A percentile compares a stretch with the other conserved stretches of the same genome.
Conservation (phyloP, 345 rosid species). For the Rhodomyrtus tomentosa region DNA sequence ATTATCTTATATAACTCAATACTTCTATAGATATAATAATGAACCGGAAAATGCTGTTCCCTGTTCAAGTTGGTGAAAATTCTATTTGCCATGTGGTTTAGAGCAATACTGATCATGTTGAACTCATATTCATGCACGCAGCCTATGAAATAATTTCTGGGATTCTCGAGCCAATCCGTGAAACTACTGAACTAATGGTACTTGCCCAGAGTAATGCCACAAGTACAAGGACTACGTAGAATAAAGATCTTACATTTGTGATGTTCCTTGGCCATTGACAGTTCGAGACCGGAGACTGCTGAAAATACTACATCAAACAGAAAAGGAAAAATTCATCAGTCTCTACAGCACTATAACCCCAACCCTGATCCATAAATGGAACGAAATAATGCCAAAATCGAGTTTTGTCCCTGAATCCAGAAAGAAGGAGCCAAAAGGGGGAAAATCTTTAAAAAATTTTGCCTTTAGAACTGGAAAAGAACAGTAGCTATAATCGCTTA, state of each 20-base stretch:
- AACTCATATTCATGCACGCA: background rate
- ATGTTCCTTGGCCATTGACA: constrained; percentile 64
- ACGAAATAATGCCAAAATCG: background rate
- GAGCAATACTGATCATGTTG: background rate
- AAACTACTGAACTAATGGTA: background rate
- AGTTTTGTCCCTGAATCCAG: background rate
- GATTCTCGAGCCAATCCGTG: background rate
- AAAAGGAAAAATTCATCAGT: background rate
- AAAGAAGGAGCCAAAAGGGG: background rate
- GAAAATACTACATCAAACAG: constrained; percentile 52
- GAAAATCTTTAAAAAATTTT: background rate
- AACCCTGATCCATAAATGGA: background rate
- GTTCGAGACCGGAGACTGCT: constrained; percentile 87
- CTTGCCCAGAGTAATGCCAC: background rate
- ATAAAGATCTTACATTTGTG: constrained; percentile 43
- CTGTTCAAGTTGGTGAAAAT: background rate
- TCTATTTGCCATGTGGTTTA: background rate
- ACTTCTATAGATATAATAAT: background rate
- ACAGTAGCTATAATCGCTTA: background rate
- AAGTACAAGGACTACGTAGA: background rate
- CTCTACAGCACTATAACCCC: background rate
- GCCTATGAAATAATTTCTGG: background rate
- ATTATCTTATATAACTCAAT: background rate
- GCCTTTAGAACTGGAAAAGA: background rate
- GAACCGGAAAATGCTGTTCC: background rate